A percentile compares a stretch with the other conserved stretches of the same genome.
These are phyloP conservation scores for Microdochium nivale DNA, from an alignment of 2,329 filamentous ascomycete genomes.

Conservation along the genomic window DNA sequence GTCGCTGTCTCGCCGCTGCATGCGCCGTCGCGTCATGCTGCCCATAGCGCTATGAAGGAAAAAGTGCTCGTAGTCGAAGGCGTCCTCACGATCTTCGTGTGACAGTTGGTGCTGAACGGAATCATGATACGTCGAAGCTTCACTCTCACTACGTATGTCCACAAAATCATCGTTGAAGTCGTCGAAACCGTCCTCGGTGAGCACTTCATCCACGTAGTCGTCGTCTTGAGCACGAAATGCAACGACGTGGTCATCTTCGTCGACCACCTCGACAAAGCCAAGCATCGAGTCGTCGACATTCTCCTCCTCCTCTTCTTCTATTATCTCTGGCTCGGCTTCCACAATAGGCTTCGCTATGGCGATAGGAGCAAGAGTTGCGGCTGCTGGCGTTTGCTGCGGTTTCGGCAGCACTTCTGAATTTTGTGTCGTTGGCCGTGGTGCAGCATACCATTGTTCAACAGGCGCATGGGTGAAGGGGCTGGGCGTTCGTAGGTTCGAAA, in stretches of 20 bases:
- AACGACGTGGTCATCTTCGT: slow-evolving; percentile 22
- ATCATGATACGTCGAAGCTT: slow-evolving; percentile 56
- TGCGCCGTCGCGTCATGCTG: slow-evolving; percentile 52
- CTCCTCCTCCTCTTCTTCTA: neutral
- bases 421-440: slow-evolving; percentile 6
- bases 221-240: slow-evolving; percentile 1
- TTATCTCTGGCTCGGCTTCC: neutral
- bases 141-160: slow-evolving; percentile 48
- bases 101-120: slow-evolving; percentile 53
- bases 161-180: slow-evolving; percentile 17
- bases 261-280: slow-evolving; percentile 11
- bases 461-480: slow-evolving; percentile 71
- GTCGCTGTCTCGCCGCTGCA: slow-evolving; percentile 34
- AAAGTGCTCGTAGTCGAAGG: slow-evolving; percentile 95
- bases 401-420: slow-evolving; percentile 1
- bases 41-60: slow-evolving; percentile 90
- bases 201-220: slow-evolving; percentile 9
- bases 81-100: slow-evolving; percentile 89
- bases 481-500: slow-evolving; percentile 65
- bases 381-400: slow-evolving; percentile 15
- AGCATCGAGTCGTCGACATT: slow-evolving; percentile 14
- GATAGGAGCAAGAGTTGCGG: slow-evolving; percentile 10
- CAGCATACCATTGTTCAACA: slow-evolving; percentile 41
- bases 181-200: slow-evolving; percentile 19
- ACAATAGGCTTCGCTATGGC: neutral